Percentiles rank a stretch among this genome's conserved stretches.
phyloP scores from a whole-genome alignment of 225 moss, liverwort and hornwort genomes.

The Marchantia paleacea region DNA sequence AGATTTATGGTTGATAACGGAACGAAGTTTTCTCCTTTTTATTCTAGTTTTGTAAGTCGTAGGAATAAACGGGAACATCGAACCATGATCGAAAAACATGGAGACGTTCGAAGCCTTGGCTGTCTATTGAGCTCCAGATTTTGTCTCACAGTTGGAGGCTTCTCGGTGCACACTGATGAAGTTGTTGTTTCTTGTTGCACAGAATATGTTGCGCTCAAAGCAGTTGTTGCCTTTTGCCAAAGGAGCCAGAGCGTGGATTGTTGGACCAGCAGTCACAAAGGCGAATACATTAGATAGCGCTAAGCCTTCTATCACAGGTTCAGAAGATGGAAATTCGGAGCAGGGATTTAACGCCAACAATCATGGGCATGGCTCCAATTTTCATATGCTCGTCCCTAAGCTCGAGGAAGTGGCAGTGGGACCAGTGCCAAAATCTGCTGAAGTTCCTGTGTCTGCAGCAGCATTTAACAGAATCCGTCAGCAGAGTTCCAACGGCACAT shows the following conservation, averaged over 20 bases:
- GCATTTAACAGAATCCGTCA: slow-evolving; percentile 24
- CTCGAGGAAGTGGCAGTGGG: slow-evolving; percentile 22
- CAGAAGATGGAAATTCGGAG: slow-evolving; percentile 42
- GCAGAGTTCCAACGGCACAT: slow-evolving; percentile 25
- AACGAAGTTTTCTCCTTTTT: too few relatives aligned
- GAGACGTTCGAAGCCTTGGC: too few relatives aligned
- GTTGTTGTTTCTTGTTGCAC: background rate
- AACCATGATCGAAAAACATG: too few relatives aligned
- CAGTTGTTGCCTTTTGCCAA: slow-evolving; percentile 48
- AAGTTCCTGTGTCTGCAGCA: slow-evolving; percentile 5
- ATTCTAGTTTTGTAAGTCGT: too few relatives aligned
- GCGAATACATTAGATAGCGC: slow-evolving; percentile 31
- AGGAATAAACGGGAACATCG: too few relatives aligned
- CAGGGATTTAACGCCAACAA: slow-evolving; percentile 23
- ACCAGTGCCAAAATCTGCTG: slow-evolving; percentile 8
- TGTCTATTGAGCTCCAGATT: too few relatives aligned
- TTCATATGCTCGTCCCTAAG: slow-evolving; percentile 6
- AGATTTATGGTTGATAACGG: too few relatives aligned
- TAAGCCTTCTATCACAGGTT: slow-evolving; percentile 13
- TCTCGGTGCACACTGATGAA: too few relatives aligned
- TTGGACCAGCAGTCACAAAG: slow-evolving; percentile 41
- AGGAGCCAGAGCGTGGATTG: slow-evolving; percentile 50
- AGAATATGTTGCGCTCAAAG: slow-evolving; percentile 52
- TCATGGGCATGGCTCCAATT: slow-evolving; percentile 9
- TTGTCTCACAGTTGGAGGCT: too few relatives aligned